Conservation (phyloP, 2,329 filamentous ascomycete species). For the Neocatenulostroma microsporum region DNA sequence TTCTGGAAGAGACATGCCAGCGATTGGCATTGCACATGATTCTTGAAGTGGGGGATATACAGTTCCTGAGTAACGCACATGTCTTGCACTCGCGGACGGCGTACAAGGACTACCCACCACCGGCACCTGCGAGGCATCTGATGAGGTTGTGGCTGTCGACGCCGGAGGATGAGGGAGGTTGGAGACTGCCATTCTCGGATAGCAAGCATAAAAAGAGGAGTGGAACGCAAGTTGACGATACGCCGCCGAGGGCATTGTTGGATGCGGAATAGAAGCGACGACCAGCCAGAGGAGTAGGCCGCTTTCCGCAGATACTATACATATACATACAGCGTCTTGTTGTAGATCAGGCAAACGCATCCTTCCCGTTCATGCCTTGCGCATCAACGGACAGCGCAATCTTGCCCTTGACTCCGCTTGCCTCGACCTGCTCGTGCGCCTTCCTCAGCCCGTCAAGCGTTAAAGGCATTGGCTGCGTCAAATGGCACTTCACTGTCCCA, state of each 20-base stretch:
- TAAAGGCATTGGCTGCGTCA: slow-evolving; percentile 30
- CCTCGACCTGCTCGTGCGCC: slow-evolving; percentile 35
- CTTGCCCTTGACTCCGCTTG: slow-evolving; percentile 33
- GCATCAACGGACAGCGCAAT: slow-evolving; percentile 29
- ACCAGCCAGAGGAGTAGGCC: too few relatives aligned
- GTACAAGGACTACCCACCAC: slow-evolving; percentile 65
- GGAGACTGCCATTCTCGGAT: slow-evolving; percentile 76
- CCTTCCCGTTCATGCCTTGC: slow-evolving; percentile 3
- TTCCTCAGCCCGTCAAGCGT: slow-evolving; percentile 33
- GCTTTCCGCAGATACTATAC: too few relatives aligned
- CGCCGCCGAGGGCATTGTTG: slow-evolving; percentile 62
- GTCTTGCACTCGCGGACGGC: slow-evolving; percentile 73
- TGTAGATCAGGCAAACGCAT: too few relatives aligned
- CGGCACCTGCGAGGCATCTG: slow-evolving; percentile 64
- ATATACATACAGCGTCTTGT: too few relatives aligned
- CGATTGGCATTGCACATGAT: slow-evolving; percentile 73
- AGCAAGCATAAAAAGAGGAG: slow-evolving; percentile 77
- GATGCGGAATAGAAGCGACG: slow-evolving; percentile 73
- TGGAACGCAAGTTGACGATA: slow-evolving; percentile 81
- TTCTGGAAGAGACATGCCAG: slow-evolving; percentile 70
- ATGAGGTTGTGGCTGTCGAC: slow-evolving; percentile 80
- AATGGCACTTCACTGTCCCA: slow-evolving; percentile 33
- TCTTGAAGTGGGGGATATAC: slow-evolving; percentile 78
- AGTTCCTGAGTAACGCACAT: slow-evolving; percentile 75
- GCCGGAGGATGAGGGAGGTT: slow-evolving; percentile 74